Evolutionary conservation across 2,329 filamentous ascomycete genomes (phyloP), one percentile per base, ranked within the genome.

Genomic region (Tolypocladium tundrense): DNA sequence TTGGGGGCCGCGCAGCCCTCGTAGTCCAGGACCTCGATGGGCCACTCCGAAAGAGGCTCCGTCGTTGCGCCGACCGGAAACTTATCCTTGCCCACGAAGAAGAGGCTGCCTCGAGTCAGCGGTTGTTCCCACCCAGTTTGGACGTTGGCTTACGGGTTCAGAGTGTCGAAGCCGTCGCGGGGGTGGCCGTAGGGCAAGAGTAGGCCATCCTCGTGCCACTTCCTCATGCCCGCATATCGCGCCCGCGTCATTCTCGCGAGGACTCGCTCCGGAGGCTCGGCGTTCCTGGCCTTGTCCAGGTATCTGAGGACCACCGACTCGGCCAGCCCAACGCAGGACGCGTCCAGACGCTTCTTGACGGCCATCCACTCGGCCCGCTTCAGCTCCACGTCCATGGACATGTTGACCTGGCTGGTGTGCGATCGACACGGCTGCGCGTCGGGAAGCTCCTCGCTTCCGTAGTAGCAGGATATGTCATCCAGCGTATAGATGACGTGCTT

Each of bases 1-100:
- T 66, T 65, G 13, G 48, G 31, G 1, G 66, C 62, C 21, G 59
- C 57, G 13, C 60, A 58, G 14, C 41, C 57, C 0, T 37, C 3
- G 31, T 62, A 58, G 13, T 67, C 65, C 11, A 67, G 57, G 2
- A 68, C 33, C 41, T 64, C 62, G 59, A 68, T 67, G 2, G 67
- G 63, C 67, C 68, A 69, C 48, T 69, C 68, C 0, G 59, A 53
- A 13, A 69, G 58, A 7, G 68, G 67, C 51, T 69, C 68, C 4
- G 51, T 48, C 2, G 60, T 59, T 3, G 61, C 55, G 13, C 62
- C 63, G 0, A 8, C 0, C 0, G 63, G 61, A 37, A 35, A 56
- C 2, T 4, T 0, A 9, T 6, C 8, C 1, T 39, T 14, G 11
- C 43, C 39, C 1, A 40, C 55, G 39, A 60, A 61, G 31, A 66